Conservation (phyloP, 495 filamentous ascomycete genomes). For the Penicillium desertorum region DNA sequence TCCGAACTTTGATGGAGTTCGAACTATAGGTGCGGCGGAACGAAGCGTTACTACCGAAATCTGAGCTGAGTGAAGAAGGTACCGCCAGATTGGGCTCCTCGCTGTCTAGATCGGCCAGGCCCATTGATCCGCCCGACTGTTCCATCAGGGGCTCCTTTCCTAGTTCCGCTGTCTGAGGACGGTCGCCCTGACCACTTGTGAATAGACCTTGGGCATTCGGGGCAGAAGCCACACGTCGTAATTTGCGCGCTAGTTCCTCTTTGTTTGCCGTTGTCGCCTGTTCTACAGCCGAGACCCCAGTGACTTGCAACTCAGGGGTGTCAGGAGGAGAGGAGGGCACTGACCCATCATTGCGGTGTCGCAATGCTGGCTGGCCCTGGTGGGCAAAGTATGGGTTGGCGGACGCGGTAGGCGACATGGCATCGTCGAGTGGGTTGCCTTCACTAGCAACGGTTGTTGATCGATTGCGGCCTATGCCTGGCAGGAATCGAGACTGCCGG, state of each 20-base stretch:
- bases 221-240: slow-evolving; percentile 90
- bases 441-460: slow-evolving; percentile 93
- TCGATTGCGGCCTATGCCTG: slow-evolving; percentile 70
- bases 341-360: slow-evolving; percentile 92
- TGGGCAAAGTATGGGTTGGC: slow-evolving; percentile 98
- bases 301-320: slow-evolving; percentile 74
- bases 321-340: slow-evolving; percentile 97
- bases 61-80: slow-evolving; percentile 37
- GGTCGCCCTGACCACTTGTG: slow-evolving; percentile 61
- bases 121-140: slow-evolving; percentile 55
- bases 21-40: slow-evolving; percentile 98
- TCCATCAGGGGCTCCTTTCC: slow-evolving; percentile 70
- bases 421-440: slow-evolving; percentile 84
- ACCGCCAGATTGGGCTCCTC: slow-evolving; percentile 46
- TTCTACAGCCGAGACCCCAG: slow-evolving; percentile 69
- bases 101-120: slow-evolving; percentile 55
- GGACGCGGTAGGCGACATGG: slow-evolving; percentile 85
- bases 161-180: slow-evolving; percentile 77
- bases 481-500: slow-evolving; percentile 81
- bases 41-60: slow-evolving; percentile 46
- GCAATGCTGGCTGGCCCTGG: slow-evolving; percentile 86
- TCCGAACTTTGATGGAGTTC: slow-evolving; percentile 96
- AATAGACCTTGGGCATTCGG: slow-evolving; percentile 97
- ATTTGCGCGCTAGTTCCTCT: slow-evolving; percentile 87
- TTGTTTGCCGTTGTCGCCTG: slow-evolving; percentile 79